These are phyloP conservation scores for Usnea hakonensis DNA, from an alignment of 495 filamentous ascomycete genomes.

Conservation along the genomic window DNA sequence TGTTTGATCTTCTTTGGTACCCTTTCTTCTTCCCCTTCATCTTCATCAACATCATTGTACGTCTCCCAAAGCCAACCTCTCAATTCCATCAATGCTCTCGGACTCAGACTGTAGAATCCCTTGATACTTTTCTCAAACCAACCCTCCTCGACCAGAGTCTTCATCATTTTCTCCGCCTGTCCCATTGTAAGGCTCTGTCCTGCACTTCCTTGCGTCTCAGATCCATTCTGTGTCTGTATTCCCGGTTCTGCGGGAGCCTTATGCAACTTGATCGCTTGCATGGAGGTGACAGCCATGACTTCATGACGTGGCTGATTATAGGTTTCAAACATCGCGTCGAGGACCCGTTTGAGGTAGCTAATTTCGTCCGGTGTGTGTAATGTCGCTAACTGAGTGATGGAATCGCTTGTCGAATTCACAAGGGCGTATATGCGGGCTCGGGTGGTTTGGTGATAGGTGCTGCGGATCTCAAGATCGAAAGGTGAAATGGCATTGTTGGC, in stretches of 20 bases:
- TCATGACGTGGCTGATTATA: conserved; percentile 71
- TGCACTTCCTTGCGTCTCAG: conserved; percentile 34
- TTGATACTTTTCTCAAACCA: conserved; percentile 72
- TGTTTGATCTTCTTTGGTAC: conserved; percentile 63
- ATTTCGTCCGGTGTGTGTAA: conserved; percentile 76
- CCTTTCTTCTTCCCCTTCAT: conserved; percentile 38
- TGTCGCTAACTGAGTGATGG: conserved; percentile 80
- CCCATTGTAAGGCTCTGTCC: conserved; percentile 59
- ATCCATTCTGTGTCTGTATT: conserved; percentile 33
- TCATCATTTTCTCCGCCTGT: conserved; percentile 67
- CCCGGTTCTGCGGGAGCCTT: conserved; percentile 35
- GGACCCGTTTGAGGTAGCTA: conserved; percentile 74
- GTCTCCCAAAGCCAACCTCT: conserved; percentile 69
- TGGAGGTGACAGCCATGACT: conserved; percentile 67
- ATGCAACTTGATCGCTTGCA: conserved; percentile 63
- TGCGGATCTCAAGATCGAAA: conserved; percentile 82
- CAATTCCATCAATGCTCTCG: conserved; percentile 78
- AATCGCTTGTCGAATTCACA: conserved; percentile 82
- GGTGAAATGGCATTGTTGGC: conserved; percentile 64
- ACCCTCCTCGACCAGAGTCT: conserved; percentile 62
- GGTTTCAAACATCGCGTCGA: conserved; percentile 87
- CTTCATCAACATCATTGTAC: conserved; percentile 68
- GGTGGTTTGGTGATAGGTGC: conserved; percentile 54
- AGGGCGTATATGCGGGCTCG: conserved; percentile 56
- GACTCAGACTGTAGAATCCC: conserved; percentile 65